Base-by-base conservation (phyloP, 306 rosid genomes). In the Astragalus glycyphyllos region DNA sequence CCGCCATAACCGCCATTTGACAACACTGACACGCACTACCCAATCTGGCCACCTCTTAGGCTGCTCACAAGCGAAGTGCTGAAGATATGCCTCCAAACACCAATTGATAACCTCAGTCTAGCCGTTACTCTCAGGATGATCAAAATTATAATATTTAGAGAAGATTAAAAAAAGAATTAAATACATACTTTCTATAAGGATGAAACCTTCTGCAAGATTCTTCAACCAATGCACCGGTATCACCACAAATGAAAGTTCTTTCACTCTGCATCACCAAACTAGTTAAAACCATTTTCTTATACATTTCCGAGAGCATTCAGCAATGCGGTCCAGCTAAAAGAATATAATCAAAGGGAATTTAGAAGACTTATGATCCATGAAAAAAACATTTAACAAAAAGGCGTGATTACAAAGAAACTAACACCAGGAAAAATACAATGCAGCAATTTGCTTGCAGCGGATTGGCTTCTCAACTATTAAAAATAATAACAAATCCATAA, bases 141-240 rank as follows among this genome's bases (percentile, higher is more conserved):
- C 31, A 65, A 16, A 44, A 58, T 60, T 17, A 53, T 15, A 38
- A 11, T 47, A 69, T 32, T 69, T 47, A 78, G 63, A 69, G 42
- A 35, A 16, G 66, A 71, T 58, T 58, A 45, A 17, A 47, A 65
- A 23, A 44, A 53, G 71, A 49, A 65, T 31, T 71, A 67, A 54
- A 75, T 17, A 47, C 85, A 58, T 88, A 93, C 98, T 63, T 86
- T 79, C 83, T 87, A 80, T 90, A 94, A 31, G 84, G 82, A 74
- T 83, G 87, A 79, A 83, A 79, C 44, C 86, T 82, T 78, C 62
- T 82, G 23, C 79, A 46, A 77, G 96, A 68, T 48, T 68, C 86
- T 59, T 75, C 84, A 65, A 94, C 72, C 86, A 94, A 69, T 45
- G 98, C 96, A 65, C 95, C 98, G 58, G 98, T 94, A 82, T 94